Base-by-base conservation (phyloP, 257 asterid genomes). In the Gynochthodes officinalis region DNA sequence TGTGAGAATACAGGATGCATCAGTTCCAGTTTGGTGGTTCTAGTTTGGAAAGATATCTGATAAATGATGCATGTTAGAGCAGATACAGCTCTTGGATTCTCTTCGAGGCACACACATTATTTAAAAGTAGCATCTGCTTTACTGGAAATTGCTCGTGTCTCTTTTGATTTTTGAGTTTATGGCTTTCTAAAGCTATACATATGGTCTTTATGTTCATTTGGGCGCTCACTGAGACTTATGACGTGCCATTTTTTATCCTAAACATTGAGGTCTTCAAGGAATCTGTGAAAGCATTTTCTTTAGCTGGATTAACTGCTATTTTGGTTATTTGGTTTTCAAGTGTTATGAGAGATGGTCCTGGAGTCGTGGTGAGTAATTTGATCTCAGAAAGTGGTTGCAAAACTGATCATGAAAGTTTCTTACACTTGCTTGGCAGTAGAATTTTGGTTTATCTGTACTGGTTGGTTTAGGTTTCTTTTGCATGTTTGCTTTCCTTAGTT, bases 51-150 rank as follows among this genome's bases (percentile, higher is more conserved):
- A 33, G 23, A 42, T 65, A 43, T 65, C 19, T 65, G 39, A n/a
- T 23, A 65, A 65, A 16, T 28, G n/a, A 25, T 42, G 54, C 70
- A 42, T 25, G 43, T 16, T 44, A 10, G 32, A 39, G 70, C 37
- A n/a, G 11, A 11, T 64, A 42, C 35, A 39, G 54, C 54, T 40
- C 70, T 65, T 65, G 35, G 53, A 65, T 42, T 40, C n/a, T 59
- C 2, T 30, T 0, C 3, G 23, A 35, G 40, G n/a, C 21, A 12
- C 39, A n/a, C 11, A 65, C 18, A 8, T 39, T 37, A 3, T n/a
- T 40, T 23, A 40, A 15, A 37, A 64, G 35, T 15, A 53, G 21
- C 54, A 65, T 40, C 6, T 57, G 63, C 2, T 57, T 27, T 23
- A 25, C 35, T 28, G 33, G 33, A 57, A 54, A 54, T 7, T 7